These are phyloP conservation scores for Termitomyces sp. DNA, from an alignment of 768 basidiomycete genomes.

Conservation along the genomic window DNA sequence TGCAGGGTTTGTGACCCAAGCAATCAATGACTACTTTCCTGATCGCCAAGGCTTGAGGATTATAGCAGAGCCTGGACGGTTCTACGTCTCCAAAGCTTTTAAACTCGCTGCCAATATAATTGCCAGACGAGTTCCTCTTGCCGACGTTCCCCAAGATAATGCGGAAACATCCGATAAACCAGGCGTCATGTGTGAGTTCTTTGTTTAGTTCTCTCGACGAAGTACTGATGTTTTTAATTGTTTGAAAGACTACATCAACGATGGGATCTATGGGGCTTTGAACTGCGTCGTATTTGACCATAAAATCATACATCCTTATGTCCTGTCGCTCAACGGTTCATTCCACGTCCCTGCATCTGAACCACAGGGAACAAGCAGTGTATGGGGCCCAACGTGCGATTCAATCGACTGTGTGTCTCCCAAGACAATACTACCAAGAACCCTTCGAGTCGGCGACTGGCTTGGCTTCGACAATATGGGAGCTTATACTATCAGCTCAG, in stretches of 20 bases:
- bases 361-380: constrained; percentile 50
- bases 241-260: constrained; percentile 92
- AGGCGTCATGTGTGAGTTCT: constrained; percentile 81
- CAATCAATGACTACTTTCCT: constrained; percentile 82
- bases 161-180: constrained; percentile 32
- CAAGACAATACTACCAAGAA: constrained; percentile 52
- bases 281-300: constrained; percentile 98
- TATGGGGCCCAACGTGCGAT: constrained; percentile 99
- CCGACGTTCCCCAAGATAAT: constrained; percentile 21
- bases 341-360: constrained; percentile 48
- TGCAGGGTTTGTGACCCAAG: constrained; percentile 59
- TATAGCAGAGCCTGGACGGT: constrained; percentile 96
- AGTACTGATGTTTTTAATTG: constrained; percentile 1
- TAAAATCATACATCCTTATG: constrained; percentile 78
- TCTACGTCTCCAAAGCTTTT: constrained; percentile 90
- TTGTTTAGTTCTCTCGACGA: background rate
- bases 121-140: constrained; percentile 66
- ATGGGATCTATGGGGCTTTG: constrained; percentile 96
- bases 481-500: constrained; percentile 97
- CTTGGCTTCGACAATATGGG: constrained; percentile 96
- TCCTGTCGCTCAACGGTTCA: constrained; percentile 63
- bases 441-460: constrained; percentile 92
- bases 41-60: constrained; percentile 62
- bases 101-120: constrained; percentile 91
- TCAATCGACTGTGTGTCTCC: constrained; percentile 89